A percentile compares a stretch with the other conserved stretches of the same genome.
These are phyloP conservation scores for Hypoxylon subgilvum DNA, from an alignment of 495 filamentous ascomycete genomes.

Conservation along the genomic window DNA sequence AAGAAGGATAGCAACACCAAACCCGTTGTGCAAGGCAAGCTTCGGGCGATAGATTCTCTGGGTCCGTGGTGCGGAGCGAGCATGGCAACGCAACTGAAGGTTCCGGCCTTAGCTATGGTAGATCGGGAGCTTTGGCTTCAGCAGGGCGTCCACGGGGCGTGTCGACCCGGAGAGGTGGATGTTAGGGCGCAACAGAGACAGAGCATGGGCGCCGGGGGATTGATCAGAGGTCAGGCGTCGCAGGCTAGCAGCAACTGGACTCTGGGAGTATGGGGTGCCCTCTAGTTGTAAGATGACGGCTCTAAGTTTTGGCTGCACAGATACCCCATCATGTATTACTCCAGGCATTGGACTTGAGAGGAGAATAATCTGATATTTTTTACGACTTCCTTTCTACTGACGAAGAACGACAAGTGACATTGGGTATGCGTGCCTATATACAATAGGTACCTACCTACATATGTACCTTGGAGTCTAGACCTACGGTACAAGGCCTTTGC, in stretches of 20 bases:
- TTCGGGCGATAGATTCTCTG: slow-evolving; percentile 80
- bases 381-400: neutral
- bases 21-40: slow-evolving; percentile 57
- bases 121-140: slow-evolving; percentile 84
- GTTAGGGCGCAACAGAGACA: slow-evolving; percentile 61
- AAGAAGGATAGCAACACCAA: slow-evolving; percentile 57
- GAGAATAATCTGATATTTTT: neutral
- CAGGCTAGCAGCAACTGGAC: slow-evolving; percentile 76
- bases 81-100: slow-evolving; percentile 76
- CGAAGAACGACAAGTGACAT: too few relatives aligned
- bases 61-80: slow-evolving; percentile 91
- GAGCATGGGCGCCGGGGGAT: slow-evolving; percentile 65
- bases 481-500: neutral
- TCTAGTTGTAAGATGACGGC: slow-evolving; percentile 14
- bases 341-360: slow-evolving; percentile 6
- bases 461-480: neutral
- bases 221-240: slow-evolving; percentile 53
- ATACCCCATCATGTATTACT: slow-evolving; percentile 26
- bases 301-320: slow-evolving; percentile 26
- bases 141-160: slow-evolving; percentile 75
- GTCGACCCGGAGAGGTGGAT: slow-evolving; percentile 65
- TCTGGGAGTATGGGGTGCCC: slow-evolving; percentile 73
- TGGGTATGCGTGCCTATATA: neutral
- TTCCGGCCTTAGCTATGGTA: slow-evolving; percentile 79
- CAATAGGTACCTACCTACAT: too few relatives aligned